Evolutionary conservation across 371 early-diverging fungal genomes (phyloP), one percentile per base, ranked within the genome.

Genomic region (Coemansia sp.): DNA sequence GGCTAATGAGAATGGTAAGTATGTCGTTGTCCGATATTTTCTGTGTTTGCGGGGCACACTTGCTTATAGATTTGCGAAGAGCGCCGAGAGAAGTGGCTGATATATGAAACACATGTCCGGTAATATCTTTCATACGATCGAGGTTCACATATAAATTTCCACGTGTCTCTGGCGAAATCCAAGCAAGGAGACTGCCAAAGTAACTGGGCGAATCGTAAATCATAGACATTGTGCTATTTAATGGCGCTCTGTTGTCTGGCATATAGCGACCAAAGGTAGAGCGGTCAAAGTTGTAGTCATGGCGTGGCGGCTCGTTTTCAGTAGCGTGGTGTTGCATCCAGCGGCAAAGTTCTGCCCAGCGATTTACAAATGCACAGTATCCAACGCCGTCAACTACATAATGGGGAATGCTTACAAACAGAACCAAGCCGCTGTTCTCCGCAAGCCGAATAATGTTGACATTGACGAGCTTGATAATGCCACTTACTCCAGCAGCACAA

Each of bases 311-410:
- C 18, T 14, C 21, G 3, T 26, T 26, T 5, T 2, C 16, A 12
- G 16, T 16, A n/a, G 18, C 2, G 3, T 5, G 54, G 11, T 3
- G 12, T 5, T 16, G 16, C 37, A 54, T 62, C 47, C 40, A 63
- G 5, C 20, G 28, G 52, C 37, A 39, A 12, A 60, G 50, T 16
- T 57, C 62, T 5, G 63, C 68, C 72, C 70, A 69, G 2, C 68
- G 59, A 7, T 61, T 53, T 16, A 71, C 56, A 52, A 71, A 71
- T 14, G 33, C 40, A 14, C 40, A 57, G 20, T 52, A 69, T 9
- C 72, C 69, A 14, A 55, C 59, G 0, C 72, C 72, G 16, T 75
- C 72, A 2, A 75, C 68, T 3, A 64, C 64, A 56, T 64, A 64
- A 21, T 72, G 77, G 0, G 56, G 28, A n/a, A 61, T 51, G 53